A percentile compares a stretch with the other conserved stretches of the same genome.
phyloP scores from a whole-genome alignment of 345 rosid species.

The Corchorus capsularis region DNA sequence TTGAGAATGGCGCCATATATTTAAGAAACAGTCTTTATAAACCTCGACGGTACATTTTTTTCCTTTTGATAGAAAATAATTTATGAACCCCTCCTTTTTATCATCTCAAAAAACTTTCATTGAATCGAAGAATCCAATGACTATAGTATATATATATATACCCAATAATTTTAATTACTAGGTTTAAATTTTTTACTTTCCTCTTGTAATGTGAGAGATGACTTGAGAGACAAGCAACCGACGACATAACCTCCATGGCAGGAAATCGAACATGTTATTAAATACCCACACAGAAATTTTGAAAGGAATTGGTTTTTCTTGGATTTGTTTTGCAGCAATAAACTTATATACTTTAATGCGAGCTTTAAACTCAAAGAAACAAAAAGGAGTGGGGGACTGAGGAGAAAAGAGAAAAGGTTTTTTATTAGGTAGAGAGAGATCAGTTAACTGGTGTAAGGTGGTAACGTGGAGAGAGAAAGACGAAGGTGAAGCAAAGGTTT shows the following conservation, averaged over 20 bases:
- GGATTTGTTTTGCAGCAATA: neutral
- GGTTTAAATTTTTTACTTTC: too few species aligned
- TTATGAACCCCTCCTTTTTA: neutral
- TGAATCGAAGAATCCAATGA: neutral
- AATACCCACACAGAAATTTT: neutral
- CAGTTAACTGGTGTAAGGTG: constrained; percentile 4
- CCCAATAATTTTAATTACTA: too few species aligned
- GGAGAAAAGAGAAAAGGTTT: neutral
- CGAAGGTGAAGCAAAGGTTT: neutral
- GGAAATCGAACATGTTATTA: neutral
- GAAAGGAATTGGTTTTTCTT: neutral
- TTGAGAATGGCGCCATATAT: neutral
- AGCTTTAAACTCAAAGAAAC: neutral
- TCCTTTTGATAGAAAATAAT: neutral
- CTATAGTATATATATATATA: too few species aligned
- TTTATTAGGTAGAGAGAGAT: neutral
- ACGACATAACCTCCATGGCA: neutral
- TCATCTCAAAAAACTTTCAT: neutral
- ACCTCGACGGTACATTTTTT: neutral
- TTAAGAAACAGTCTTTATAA: neutral
- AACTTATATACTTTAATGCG: neutral
- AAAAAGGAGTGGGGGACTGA: neutral
- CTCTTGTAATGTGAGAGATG: too few species aligned
- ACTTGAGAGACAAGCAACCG: neutral
- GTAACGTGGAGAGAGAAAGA: constrained; percentile 5